Conservation (phyloP, 495 filamentous ascomycete genomes). For the Talaromyces nanjingensis region DNA sequence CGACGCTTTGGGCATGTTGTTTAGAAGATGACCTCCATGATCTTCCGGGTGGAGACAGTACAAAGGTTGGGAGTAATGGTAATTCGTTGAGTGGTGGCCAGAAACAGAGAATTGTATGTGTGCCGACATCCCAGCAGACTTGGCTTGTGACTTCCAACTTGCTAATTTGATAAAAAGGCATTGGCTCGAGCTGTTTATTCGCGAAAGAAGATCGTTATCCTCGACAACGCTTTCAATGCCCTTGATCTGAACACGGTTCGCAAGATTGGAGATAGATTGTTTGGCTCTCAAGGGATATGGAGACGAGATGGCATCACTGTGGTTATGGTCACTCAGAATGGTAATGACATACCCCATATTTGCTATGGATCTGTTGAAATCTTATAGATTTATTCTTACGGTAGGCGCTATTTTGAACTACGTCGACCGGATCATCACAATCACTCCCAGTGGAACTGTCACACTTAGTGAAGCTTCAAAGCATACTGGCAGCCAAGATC, state of each 20-base stretch:
- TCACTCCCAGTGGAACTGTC: background rate
- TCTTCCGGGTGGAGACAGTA: constrained; percentile 54
- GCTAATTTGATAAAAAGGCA: background rate
- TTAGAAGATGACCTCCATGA: constrained; percentile 20
- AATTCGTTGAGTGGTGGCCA: constrained; percentile 80
- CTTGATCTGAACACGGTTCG: constrained; percentile 31
- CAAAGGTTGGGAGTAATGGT: constrained; percentile 72
- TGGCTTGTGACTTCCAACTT: background rate
- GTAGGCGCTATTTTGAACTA: background rate
- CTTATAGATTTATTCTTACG: background rate
- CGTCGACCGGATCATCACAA: background rate
- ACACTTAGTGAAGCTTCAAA: background rate
- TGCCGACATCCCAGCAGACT: constrained; percentile 17
- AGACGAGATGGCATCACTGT: background rate
- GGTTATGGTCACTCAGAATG: background rate
- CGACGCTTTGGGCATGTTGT: constrained; percentile 22
- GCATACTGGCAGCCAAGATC: background rate
- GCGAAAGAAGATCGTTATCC: constrained; percentile 37
- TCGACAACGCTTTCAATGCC: constrained; percentile 46
- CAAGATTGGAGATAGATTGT: constrained; percentile 6
- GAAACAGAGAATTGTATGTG: constrained; percentile 63
- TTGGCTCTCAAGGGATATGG: constrained; percentile 10
- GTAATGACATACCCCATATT: background rate
- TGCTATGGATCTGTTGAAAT: background rate
- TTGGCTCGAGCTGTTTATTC: constrained; percentile 37